phyloP scores from a whole-genome alignment of 345 rosid genomes.

The Angophora floribunda region DNA sequence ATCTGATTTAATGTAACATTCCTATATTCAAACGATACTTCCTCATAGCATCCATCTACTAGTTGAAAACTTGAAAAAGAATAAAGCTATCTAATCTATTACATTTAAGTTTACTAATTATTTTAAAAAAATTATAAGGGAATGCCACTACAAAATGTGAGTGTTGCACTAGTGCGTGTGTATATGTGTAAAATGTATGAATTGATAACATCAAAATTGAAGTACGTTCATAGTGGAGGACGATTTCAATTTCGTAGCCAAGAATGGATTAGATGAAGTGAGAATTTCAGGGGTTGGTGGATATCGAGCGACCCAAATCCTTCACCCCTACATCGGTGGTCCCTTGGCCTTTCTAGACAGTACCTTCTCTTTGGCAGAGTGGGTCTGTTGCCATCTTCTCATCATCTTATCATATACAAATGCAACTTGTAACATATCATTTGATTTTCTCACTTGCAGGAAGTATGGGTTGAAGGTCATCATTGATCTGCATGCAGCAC shows the following conservation, averaged over 20 bases:
- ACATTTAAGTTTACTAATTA: no score
- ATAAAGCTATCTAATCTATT: no score
- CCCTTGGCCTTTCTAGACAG: slow-evolving; percentile 39
- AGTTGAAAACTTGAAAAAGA: no score
- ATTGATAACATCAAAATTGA: slow-evolving; percentile 38
- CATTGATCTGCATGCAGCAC: slow-evolving; percentile 54
- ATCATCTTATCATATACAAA: not conserved
- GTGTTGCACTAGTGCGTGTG: no score
- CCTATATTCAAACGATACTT: no score
- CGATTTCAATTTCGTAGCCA: slow-evolving; percentile 45
- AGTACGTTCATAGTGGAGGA: slow-evolving; percentile 39
- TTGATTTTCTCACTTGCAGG: slow-evolving; percentile 4
- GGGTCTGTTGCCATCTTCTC: not conserved
- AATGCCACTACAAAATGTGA: no score
- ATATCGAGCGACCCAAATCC: slow-evolving; percentile 47
- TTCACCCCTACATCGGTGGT: slow-evolving; percentile 48
- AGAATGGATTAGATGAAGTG: slow-evolving; percentile 29
- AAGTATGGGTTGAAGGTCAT: slow-evolving; percentile 31
- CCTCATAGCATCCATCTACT: no score
- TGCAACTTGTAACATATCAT: not conserved
- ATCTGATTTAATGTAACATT: no score
- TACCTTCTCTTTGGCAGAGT: slow-evolving; percentile 30
- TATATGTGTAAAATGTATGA: no score
- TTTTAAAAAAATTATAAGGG: no score
- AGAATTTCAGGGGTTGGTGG: slow-evolving; percentile 71